Conservation (phyloP, 2,329 filamentous ascomycete species). For the Dryadomyces sulphureus region DNA sequence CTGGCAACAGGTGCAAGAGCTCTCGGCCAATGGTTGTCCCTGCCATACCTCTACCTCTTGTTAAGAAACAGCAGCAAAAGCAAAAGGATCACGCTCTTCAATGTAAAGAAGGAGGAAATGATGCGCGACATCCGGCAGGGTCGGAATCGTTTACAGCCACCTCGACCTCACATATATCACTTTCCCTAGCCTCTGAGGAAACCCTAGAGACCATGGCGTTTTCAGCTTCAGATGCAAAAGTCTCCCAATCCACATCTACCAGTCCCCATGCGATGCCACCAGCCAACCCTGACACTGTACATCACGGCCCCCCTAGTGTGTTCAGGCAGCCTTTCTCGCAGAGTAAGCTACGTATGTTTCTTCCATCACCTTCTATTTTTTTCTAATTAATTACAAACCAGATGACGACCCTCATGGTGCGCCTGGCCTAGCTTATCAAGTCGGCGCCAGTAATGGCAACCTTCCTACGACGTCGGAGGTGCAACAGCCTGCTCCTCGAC, state of each 20-base stretch:
- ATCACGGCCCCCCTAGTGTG: not conserved
- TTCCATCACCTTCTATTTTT: not conserved
- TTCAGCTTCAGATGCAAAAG: not conserved
- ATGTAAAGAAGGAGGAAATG: not conserved
- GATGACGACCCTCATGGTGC: not conserved
- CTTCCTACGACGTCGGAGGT: not conserved
- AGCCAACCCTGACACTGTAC: not conserved
- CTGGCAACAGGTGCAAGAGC: conserved; percentile 3
- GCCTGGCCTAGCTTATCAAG: not conserved
- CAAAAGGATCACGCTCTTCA: conserved; percentile 5
- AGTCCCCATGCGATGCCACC: not conserved
- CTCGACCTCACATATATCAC: no score
- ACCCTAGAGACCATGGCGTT: no score
- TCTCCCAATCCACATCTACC: not conserved
- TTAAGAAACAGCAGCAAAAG: conserved; percentile 8
- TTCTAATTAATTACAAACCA: not conserved
- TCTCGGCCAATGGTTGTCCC: conserved; percentile 6
- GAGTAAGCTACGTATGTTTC: not conserved
- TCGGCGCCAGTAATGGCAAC: not conserved
- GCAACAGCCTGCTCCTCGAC: conserved; percentile 22
- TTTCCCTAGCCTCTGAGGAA: no score
- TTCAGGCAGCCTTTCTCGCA: not conserved
- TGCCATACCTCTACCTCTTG: conserved; percentile 10
- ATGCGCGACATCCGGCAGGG: not conserved
- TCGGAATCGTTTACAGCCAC: no score